phyloP scores from a whole-genome alignment of 768 basidiomycete species.

The Boletus pseudo-olivaceus region DNA sequence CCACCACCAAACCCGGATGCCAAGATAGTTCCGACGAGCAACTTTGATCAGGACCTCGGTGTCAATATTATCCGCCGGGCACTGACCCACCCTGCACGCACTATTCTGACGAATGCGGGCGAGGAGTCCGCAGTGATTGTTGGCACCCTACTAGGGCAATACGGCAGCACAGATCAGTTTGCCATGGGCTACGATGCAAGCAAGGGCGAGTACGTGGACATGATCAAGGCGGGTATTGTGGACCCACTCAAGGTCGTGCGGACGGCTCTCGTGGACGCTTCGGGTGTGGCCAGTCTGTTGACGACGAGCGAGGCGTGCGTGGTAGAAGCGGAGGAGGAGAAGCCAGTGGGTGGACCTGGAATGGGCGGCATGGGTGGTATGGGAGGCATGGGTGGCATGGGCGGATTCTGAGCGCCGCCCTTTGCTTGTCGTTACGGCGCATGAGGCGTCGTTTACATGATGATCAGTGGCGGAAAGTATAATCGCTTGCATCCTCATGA shows the following conservation, averaged over 20 bases:
- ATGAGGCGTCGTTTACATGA: not conserved
- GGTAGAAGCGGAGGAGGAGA: constrained; percentile 86
- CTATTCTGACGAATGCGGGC: constrained; percentile 91
- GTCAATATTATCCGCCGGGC: constrained; percentile 90
- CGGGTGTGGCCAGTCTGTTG: constrained; percentile 89
- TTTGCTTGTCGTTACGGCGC: not conserved
- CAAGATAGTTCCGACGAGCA: constrained; percentile 69
- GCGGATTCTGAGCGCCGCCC: constrained; percentile 37
- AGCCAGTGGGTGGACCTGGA: constrained; percentile 49
- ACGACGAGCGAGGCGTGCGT: constrained; percentile 92
- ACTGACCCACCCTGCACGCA: constrained; percentile 76
- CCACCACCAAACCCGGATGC: constrained; percentile 53
- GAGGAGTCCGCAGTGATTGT: constrained; percentile 94
- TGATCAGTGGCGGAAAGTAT: constrained; percentile 4
- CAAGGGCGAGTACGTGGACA: constrained; percentile 90
- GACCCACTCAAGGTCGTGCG: constrained; percentile 96
- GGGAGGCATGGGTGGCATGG: constrained; percentile 48
- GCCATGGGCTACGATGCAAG: constrained; percentile 87
- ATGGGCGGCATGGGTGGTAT: constrained; percentile 58
- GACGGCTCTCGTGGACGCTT: constrained; percentile 88
- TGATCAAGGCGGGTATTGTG: constrained; percentile 92
- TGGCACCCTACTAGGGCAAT: constrained; percentile 72
- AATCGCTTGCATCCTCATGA: constrained; percentile 7
- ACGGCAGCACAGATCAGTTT: constrained; percentile 74
- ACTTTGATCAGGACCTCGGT: constrained; percentile 98